Base-by-base conservation (phyloP, 2,329 filamentous ascomycete genomes). In the Graphilbum ipis-grandicollis region DNA sequence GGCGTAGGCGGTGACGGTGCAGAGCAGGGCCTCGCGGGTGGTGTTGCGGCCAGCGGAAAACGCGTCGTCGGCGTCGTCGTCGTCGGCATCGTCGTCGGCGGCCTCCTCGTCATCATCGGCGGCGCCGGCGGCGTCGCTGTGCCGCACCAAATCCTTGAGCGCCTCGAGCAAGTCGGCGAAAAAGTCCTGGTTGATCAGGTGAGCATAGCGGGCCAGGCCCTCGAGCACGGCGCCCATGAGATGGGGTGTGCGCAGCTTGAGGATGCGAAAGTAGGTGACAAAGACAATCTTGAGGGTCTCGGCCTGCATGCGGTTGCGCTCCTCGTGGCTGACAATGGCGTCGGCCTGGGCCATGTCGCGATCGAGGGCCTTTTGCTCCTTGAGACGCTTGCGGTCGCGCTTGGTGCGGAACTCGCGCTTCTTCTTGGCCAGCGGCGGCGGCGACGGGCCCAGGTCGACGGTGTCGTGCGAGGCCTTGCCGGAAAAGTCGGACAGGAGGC, bases 171-270 rank as follows among this genome's bases (percentile, higher is more conserved):
- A 67, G 52, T 98, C 90, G 21, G 88, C 90, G 49, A 98, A 98
- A 63, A 98, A 96, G 53, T 98, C 84, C 52, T 98, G 85, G 60
- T 98, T 98, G 66, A 98, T 98, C 41, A 98, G 68, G 53, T 94
- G 90, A 4, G 86, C 78, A 52, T 93, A 98, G 52, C 85, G 85
- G 35, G 88, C 86, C 18, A 98, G 63, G 21, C 90, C 90, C 60
- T 96, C 90, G 5, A 98, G 69, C 0, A 94, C 86, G 13, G 88
- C 86, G n/a, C 90, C 90, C 83, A 94, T 96, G 15, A 98, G 71
- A 46, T 79, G 74, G 13, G 83, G 77, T 19, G 74, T 68, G 19
- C 85, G 75, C 37, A 75, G 66, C 60, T 96, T 96, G 31, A 98
- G 63, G 38, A 96, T 88, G 36, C 86, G 79, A 57, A 98, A 96